Evolutionary conservation across 805 yeast species (phyloP), one percentile per base, ranked within the genome.

Genomic region (Lipomyces lipofer): DNA sequence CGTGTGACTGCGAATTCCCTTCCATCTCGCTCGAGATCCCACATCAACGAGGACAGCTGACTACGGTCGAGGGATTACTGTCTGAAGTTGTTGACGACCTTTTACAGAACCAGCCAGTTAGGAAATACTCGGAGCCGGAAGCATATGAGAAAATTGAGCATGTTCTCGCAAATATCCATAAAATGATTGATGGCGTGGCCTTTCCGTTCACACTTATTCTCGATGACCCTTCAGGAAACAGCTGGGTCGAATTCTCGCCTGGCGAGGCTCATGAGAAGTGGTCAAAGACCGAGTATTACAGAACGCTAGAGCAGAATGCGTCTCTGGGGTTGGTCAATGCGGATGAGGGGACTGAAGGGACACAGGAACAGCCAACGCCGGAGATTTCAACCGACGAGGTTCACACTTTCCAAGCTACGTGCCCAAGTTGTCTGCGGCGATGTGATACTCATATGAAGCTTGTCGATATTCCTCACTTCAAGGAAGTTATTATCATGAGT

Each of bases 161-260:
- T 22, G 69, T 92, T 56, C 77, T 90, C 53, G 66, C 64, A 22
- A 85, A 80, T 66, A 84, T 92, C 33, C 72, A 75, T 61, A 71
- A 77, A 4, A 80, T 78, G 50, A 73, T 88, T 24, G 76, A 78
- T n/a, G 92, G 89, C 53, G 83, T 84, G 56, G 80, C 79, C 49
- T 71, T 88, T 49, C 98, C 98, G 1, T 66, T 92, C 58, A 86
- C 95, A 0, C 78, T 92, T 46, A 76, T 78, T 22, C 73, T 89
- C 9, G 96, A 91, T 70, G 99, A 94, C 71, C 97, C 99, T 27
- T 81, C 97, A 1, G 99, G 99, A 13, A 94, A 94, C 74, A 92
- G 98, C 3, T 94, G 97, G 96, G 83, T 94, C 51, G 96, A 88
- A 67, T 88, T 78, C 69, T 71, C 80, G 56, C 97, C 97, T 17